A percentile compares a stretch with the other conserved stretches of the same genome.
phyloP scores from a whole-genome alignment of 192 early-diverging fungal species.

The Diversispora epigaea region DNA sequence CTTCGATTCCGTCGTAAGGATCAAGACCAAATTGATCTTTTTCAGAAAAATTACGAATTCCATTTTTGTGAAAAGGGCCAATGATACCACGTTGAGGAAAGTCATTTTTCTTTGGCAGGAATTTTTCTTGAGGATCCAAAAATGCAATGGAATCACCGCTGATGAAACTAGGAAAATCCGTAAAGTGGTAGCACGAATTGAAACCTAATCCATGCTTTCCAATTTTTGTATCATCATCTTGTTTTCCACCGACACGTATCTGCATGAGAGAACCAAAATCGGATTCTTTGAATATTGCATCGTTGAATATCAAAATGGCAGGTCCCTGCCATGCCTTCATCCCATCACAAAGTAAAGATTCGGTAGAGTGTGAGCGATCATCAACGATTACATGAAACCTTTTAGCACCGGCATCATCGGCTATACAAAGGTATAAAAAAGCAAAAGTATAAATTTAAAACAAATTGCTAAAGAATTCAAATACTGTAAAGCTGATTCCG shows the following conservation, averaged over 20 bases:
- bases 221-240: slow-evolving; percentile 9
- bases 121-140: slow-evolving; percentile 29
- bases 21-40: slow-evolving; percentile 25
- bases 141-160: slow-evolving; percentile 22
- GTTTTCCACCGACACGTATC: slow-evolving; percentile 33
- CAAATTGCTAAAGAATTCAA: no score
- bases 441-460: no score
- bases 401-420: no score
- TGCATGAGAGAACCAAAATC: slow-evolving; percentile 25
- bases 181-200: slow-evolving; percentile 22
- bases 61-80: not conserved
- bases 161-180: slow-evolving; percentile 33
- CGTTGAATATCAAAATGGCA: slow-evolving; percentile 32
- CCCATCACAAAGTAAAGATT: not conserved
- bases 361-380: not conserved
- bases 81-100: not conserved
- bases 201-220: slow-evolving; percentile 20
- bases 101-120: not conserved
- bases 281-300: slow-evolving; percentile 25
- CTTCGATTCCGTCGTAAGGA: not conserved
- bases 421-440: no score
- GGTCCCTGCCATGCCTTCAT: slow-evolving; percentile 36
- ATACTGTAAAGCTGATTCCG: no score
- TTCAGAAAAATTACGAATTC: not conserved
- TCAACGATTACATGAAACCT: not conserved